Evolutionary conservation across 202 grass and related monocot species (phyloP), one percentile per base, ranked within the genome.

Genomic region (Saccharum hybrid): DNA sequence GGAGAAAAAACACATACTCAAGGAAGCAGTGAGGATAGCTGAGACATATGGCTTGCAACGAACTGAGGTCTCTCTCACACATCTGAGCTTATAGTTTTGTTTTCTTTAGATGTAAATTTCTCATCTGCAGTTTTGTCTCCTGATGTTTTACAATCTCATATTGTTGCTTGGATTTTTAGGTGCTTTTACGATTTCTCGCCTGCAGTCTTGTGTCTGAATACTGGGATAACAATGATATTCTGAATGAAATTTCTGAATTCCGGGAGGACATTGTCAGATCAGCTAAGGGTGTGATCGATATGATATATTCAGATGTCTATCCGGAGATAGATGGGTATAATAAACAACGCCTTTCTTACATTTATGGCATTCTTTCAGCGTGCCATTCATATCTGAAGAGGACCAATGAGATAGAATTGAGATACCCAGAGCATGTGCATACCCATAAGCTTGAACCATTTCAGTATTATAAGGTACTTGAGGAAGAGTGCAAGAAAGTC

Each of bases 391-490:
- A 87, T 82, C 77, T 95, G 81, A 91, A 86, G 84, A 89, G 74
- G 75, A 78, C 68, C 6, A 46, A 68, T 85, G 91, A 93, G 65
- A 82, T 86, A 40, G 86, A 90, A 78, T 75, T 88, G 51, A 90
- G 82, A 87, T 98, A 91, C 81, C 81, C 85, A 68, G 87, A 90
- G 41, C 88, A 89, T 74, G 88, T 87, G 28, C 91, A 93, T 85
- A 88, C 87, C 23, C 90, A 98, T 87, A 88, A 86, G 62, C 79
- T 95, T 38, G 96, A 98, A 63, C 88, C 76, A 43, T 98, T 84
- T 78, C 80, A 94, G 56, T 98, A 91, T 92, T 98, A 98, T 73
- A 92, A 92, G 88, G 83, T 93, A 43, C 92, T 98, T 28, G 92
- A 95, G 70, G 88, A 98, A 88, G 90, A 98, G 85, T 95, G 91